Evolutionary conservation across 345 rosid species (phyloP).

Genomic region (Brassica cretica): DNA sequence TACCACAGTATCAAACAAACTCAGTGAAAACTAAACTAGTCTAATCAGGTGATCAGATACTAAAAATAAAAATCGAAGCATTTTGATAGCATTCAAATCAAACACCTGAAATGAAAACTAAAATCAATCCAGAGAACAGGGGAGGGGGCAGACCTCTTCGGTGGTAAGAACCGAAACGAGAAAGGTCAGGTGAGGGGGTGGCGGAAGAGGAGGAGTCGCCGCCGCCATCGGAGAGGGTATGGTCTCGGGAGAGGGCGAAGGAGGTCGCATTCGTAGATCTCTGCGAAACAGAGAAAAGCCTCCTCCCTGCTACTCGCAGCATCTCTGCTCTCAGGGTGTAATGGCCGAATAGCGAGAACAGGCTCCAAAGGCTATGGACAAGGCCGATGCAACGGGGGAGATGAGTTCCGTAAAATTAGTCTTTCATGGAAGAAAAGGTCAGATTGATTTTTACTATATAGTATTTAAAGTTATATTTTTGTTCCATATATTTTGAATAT

Average conservation of each 20-base stretch:
- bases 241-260: constrained; percentile 40
- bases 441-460: no score
- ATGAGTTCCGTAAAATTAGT: not conserved
- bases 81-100: not conserved
- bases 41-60: no score
- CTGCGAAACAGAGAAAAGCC: constrained; percentile 56
- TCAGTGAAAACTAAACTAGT: no score
- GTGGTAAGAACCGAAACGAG: constrained; percentile 35
- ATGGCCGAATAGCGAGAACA: not conserved
- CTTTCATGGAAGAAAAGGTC: not conserved
- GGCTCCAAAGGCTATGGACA: constrained; percentile 26
- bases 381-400: constrained; percentile 6
- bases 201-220: constrained; percentile 12
- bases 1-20: no score
- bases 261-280: constrained; percentile 47
- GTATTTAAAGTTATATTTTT: no score
- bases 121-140: not conserved
- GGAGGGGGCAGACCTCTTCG: constrained; percentile 52
- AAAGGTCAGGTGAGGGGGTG: constrained; percentile 44
- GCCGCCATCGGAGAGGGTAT: constrained; percentile 31
- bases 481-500: no score
- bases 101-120: not conserved
- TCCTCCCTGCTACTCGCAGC: constrained; percentile 84
- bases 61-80: not conserved
- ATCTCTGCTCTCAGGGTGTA: constrained; percentile 39